phyloP scores from a whole-genome alignment of 768 basidiomycete species.

The Roridomyces roridus region DNA sequence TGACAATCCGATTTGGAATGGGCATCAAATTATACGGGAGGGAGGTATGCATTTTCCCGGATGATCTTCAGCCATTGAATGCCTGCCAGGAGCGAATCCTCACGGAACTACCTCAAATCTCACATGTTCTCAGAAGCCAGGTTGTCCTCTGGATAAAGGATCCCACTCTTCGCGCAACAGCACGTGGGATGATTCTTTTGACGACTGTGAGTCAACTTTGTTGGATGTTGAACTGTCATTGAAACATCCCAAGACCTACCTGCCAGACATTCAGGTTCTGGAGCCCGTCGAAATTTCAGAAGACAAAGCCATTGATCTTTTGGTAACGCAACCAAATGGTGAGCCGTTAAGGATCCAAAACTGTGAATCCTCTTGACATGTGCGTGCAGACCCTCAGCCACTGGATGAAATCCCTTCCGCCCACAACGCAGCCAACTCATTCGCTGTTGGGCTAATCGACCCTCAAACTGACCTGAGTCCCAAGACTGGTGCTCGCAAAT shows the following conservation, averaged over 20 bases:
- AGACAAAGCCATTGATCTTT: neutral
- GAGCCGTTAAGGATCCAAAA: no score
- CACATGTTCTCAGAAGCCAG: conserved; percentile 8
- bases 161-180: conserved; percentile 1
- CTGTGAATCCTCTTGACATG: neutral
- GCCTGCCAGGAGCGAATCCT: neutral
- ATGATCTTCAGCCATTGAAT: no score
- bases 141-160: conserved; percentile 7
- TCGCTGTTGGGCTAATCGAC: conserved; percentile 3
- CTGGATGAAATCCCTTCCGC: neutral
- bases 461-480: neutral
- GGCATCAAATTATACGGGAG: conserved; percentile 6
- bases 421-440: neutral
- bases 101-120: neutral
- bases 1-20: conserved; percentile 10
- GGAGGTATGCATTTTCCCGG: neutral
- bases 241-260: neutral
- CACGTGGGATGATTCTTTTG: neutral
- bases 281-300: neutral
- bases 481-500: neutral
- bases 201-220: neutral
- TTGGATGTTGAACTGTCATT: no score
- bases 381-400: neutral
- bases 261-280: conserved; percentile 1
- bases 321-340: neutral